These are phyloP conservation scores for Parastagonospora avenae DNA, from an alignment of 2,329 filamentous ascomycete species.

Conservation along the genomic window DNA sequence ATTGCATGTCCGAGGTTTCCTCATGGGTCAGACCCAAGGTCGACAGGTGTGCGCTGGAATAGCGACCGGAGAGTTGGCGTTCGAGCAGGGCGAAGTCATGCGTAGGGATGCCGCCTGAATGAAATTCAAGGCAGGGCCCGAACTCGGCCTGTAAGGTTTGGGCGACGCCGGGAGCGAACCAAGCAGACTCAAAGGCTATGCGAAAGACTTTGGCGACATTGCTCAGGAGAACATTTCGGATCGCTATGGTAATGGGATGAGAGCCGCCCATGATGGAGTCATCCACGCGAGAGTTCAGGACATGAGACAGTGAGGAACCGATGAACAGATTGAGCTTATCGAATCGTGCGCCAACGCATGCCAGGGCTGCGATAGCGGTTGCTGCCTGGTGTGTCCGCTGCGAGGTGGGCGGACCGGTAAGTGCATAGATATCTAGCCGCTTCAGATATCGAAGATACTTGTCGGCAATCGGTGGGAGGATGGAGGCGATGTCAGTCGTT, in stretches of 20 bases:
- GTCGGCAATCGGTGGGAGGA: constrained; percentile 22
- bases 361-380: constrained; percentile 11
- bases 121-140: constrained; percentile 11
- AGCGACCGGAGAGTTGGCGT: constrained; percentile 7
- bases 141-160: constrained; percentile 7
- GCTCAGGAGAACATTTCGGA: constrained; percentile 12
- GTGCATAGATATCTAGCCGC: constrained; percentile 9
- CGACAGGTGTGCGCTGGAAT: constrained; percentile 9
- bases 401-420: constrained; percentile 3
- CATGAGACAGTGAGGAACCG: constrained; percentile 11
- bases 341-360: constrained; percentile 15
- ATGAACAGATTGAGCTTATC: constrained; percentile 13
- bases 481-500: constrained; percentile 7
- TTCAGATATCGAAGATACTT: constrained; percentile 23
- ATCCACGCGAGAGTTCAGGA: constrained; percentile 20
- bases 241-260: constrained; percentile 19
- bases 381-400: constrained; percentile 10
- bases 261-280: constrained; percentile 17
- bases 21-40: constrained; percentile 11
- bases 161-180: constrained; percentile 19
- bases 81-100: not conserved
- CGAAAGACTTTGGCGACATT: constrained; percentile 7
- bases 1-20: constrained; percentile 2
- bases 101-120: not conserved
- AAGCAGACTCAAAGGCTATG: constrained; percentile 12